phyloP scores from a whole-genome alignment of 2,329 filamentous ascomycete genomes.

The Rutstroemia sydowiana region DNA sequence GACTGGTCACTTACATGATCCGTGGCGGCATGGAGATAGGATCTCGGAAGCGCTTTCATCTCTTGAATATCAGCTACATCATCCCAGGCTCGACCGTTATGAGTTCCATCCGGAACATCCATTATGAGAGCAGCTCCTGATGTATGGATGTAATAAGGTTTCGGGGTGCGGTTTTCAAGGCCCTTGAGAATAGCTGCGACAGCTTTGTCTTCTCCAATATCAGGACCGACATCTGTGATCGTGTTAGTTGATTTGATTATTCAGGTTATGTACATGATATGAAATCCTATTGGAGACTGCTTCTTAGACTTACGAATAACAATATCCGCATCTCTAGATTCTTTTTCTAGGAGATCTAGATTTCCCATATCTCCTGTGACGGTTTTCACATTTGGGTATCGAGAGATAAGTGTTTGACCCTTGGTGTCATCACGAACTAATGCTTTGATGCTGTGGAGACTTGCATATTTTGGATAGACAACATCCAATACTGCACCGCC shows the following conservation, averaged over 20 bases:
- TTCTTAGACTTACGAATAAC: slow-evolving; percentile 10
- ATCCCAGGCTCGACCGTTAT: slow-evolving; percentile 8
- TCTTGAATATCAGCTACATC: slow-evolving; percentile 13
- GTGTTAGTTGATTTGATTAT: not conserved
- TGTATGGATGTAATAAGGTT: slow-evolving; percentile 15
- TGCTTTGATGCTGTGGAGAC: not conserved
- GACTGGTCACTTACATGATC: not conserved
- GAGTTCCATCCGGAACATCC: slow-evolving; percentile 11
- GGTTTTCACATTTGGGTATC: slow-evolving; percentile 9
- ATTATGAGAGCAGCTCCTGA: slow-evolving; percentile 10
- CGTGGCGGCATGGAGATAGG: not conserved
- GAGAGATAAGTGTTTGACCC: not conserved
- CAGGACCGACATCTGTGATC: slow-evolving; percentile 8
- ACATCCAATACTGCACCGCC: slow-evolving; percentile 14
- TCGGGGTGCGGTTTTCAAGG: not conserved
- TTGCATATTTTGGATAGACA: not conserved
- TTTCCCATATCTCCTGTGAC: slow-evolving; percentile 5
- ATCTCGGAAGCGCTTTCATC: slow-evolving; percentile 8
- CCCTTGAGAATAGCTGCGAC: slow-evolving; percentile 12
- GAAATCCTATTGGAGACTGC: not conserved
- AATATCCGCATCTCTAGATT: slow-evolving; percentile 8
- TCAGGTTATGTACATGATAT: too few species aligned
- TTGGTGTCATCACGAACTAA: slow-evolving; percentile 10
- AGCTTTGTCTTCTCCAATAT: slow-evolving; percentile 1
- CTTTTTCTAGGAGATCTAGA: slow-evolving; percentile 9